Evolutionary conservation across 2,329 filamentous ascomycete species (phyloP), one percentile per base, ranked within the genome.

Genomic region (Alternaria arbusti): DNA sequence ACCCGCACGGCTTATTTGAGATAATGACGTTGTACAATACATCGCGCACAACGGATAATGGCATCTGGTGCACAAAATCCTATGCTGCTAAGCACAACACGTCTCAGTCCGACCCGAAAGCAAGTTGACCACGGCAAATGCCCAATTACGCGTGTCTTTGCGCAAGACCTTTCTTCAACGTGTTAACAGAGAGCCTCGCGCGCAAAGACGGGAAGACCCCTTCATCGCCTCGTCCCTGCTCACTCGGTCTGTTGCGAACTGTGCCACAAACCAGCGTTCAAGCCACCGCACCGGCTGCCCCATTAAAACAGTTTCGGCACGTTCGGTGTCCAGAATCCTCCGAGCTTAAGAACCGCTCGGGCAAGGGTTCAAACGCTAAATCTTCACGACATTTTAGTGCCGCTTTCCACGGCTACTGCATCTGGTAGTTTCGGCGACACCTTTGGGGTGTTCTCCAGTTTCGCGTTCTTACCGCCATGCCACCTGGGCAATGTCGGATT

Each of bases 301-400:
- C 49, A 54, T 54, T 22, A 54, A 25, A 30, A 23, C 45, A 45
- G 28, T 51, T 50, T 57, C 36, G 46, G 59, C 32, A 50, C 32
- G n/a, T 43, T 57, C 59, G 54, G 45, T 7, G 30, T 12, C 15
- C 43, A 36, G 10, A 28, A 56, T 40, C 12, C n/a, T 56, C 43
- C 52, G 23, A 30, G 30, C 59, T 45, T 26, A 11, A 13, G 28
- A 57, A 17, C 28, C 17, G 22, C 22, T 17, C 26, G n/a, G 8
- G 44, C 5, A 43, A 57, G 13, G 28, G 12, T 40, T 40, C 20
- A 12, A 20, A 47, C 54, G 59, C 61, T 67, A 69, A 54, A 20
- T 28, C 54, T 28, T 58, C 50, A 60, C 60, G 59, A 63, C 51
- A 63, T 66, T 60, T 65, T 67, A 71, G 65, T 57, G 66, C 61